Percentiles rank a stretch among this genome's conserved stretches.
Evolutionary conservation across 202 grass and related monocot genomes (phyloP).

Genomic region (Schoenoplectus tabernaemontani): DNA sequence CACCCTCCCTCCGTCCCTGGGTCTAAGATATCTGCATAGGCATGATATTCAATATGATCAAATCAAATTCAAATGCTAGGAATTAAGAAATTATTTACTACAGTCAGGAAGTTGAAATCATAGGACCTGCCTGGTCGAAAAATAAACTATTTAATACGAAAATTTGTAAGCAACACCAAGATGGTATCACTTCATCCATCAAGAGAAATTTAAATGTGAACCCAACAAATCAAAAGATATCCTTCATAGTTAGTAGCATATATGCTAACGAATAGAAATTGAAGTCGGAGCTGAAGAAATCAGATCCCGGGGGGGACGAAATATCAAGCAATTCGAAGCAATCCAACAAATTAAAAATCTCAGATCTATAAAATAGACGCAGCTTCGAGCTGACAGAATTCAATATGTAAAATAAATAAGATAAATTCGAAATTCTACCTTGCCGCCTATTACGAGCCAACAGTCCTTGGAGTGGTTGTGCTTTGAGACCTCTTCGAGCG

Average conservation of each 20-base stretch:
- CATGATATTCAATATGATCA: neutral
- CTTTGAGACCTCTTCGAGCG: slow-evolving; percentile 61
- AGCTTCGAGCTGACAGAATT: neutral
- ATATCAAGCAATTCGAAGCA: neutral
- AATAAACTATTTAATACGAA: no score
- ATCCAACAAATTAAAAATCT: neutral
- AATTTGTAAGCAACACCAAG: no score
- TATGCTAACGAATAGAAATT: neutral
- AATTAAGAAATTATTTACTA: neutral
- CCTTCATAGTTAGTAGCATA: neutral
- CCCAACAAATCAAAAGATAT: no score
- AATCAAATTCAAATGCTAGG: neutral
- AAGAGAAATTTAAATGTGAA: neutral
- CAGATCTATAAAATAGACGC: neutral
- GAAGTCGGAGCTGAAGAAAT: neutral
- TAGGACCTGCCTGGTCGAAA: no score
- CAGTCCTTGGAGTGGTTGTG: slow-evolving; percentile 77
- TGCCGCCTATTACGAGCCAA: slow-evolving; percentile 80
- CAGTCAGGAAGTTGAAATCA: no score
- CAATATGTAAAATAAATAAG: neutral
- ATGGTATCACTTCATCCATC: no score
- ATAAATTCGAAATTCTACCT: slow-evolving; percentile 34
- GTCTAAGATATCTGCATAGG: neutral
- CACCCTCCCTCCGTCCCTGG: no score
- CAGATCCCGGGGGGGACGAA: neutral